These are phyloP conservation scores for Corylus heterophylla DNA, from an alignment of 306 rosid genomes.

Conservation along the genomic window DNA sequence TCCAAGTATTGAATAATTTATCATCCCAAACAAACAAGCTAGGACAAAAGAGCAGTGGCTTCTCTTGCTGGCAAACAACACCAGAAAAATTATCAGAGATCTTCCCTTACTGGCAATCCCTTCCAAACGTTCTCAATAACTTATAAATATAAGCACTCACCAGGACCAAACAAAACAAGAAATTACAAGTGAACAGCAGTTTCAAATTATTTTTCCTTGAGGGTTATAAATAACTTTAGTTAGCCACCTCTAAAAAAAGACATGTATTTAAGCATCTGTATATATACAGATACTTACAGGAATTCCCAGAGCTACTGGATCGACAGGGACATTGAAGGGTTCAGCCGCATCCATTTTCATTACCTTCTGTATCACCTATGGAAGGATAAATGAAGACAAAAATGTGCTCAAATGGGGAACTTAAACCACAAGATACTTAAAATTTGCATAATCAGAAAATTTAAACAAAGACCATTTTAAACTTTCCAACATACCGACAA, in stretches of 20 bases:
- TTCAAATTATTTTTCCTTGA: not conserved
- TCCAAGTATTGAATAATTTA: not conserved
- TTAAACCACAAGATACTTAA: not conserved
- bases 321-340: conserved; percentile 92
- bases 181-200: not conserved
- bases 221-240: not conserved
- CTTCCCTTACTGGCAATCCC: not conserved
- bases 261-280: conserved; percentile 1
- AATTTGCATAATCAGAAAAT: conserved; percentile 1
- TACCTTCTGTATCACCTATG: conserved; percentile 80
- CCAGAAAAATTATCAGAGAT: not conserved
- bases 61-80: not conserved
- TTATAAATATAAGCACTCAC: not conserved
- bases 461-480: conserved; percentile 18
- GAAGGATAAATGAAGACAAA: conserved; percentile 12
- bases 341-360: conserved; percentile 99
- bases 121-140: not conserved
- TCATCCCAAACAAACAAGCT: not conserved
- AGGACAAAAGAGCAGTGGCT: not conserved
- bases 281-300: conserved; percentile 62
- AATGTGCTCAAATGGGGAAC: conserved; percentile 14
- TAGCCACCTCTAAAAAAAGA: not conserved
- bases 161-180: not conserved
- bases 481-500: conserved; percentile 51
- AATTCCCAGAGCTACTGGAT: conserved; percentile 92